Evolutionary conservation across 306 rosid genomes (phyloP).

Genomic region (Trichosanthes cucumerina): DNA sequence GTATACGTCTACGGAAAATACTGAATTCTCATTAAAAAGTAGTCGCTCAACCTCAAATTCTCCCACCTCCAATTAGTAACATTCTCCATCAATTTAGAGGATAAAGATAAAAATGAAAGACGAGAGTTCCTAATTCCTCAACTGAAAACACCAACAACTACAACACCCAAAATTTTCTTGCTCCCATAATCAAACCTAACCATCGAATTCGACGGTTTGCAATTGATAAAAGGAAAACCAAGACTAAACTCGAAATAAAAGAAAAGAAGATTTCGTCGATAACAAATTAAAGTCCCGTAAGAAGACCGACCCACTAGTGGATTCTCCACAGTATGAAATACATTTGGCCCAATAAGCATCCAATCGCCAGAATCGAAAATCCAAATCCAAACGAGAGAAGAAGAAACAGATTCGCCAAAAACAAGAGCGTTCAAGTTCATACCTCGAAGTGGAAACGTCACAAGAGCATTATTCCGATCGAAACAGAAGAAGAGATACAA

Average conservation of each 20-base stretch:
- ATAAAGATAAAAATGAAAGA: not conserved
- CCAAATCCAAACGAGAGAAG: not conserved
- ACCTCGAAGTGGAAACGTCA: not conserved
- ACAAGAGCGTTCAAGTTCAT: not conserved
- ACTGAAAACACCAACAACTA: not conserved
- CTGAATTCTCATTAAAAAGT: not conserved
- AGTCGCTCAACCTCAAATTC: not conserved
- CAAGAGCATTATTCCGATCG: not conserved
- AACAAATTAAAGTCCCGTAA: not conserved
- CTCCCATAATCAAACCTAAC: not conserved
- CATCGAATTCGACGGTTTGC: not conserved
- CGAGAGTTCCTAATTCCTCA: not conserved
- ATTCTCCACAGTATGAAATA: not conserved
- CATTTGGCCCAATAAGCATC: not conserved
- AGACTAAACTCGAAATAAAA: not conserved
- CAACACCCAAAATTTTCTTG: not conserved
- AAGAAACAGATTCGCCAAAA: not conserved
- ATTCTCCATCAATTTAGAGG: not conserved
- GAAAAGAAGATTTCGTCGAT: not conserved
- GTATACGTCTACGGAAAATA: not conserved
- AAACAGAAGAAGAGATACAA: not conserved
- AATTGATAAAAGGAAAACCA: not conserved
- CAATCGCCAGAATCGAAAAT: not conserved
- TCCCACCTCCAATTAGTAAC: not conserved
- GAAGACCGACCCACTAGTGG: not conserved